These are phyloP conservation scores for Fusarium nygamai DNA, from an alignment of 2,329 filamentous ascomycete species.

Conservation along the genomic window DNA sequence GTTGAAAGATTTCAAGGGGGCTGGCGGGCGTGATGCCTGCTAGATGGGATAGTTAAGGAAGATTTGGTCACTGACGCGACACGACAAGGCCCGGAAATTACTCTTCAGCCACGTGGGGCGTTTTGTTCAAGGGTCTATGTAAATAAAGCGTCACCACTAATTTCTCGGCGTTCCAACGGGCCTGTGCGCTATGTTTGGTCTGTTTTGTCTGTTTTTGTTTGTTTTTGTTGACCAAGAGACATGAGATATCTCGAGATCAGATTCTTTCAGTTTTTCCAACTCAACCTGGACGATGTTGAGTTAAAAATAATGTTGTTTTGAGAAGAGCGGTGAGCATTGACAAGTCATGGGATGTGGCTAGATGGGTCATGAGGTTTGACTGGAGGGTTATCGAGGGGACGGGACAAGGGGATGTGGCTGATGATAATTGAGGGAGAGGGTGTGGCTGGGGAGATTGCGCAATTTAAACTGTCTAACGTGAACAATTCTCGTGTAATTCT, in stretches of 20 bases:
- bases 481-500: not conserved
- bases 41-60: not conserved
- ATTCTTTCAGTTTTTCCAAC: not conserved
- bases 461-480: constrained; percentile 17
- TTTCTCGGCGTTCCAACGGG: constrained; percentile 24
- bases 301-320: constrained; percentile 3
- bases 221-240: constrained; percentile 10
- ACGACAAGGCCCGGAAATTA: constrained; percentile 23
- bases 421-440: not conserved
- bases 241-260: constrained; percentile 3
- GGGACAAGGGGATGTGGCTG: not conserved
- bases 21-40: constrained; percentile 23
- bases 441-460: constrained; percentile 25
- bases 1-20: constrained; percentile 23
- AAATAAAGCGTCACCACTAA: constrained; percentile 27
- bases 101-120: constrained; percentile 25
- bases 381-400: not conserved
- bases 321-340: constrained; percentile 23
- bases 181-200: not conserved
- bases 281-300: constrained; percentile 16
- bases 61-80: constrained; percentile 26
- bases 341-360: constrained; percentile 21
- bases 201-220: not conserved
- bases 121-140: constrained; percentile 26
- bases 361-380: constrained; percentile 10